phyloP scores from a whole-genome alignment of 2,329 filamentous ascomycete species.

The Fusarium haematococcum region DNA sequence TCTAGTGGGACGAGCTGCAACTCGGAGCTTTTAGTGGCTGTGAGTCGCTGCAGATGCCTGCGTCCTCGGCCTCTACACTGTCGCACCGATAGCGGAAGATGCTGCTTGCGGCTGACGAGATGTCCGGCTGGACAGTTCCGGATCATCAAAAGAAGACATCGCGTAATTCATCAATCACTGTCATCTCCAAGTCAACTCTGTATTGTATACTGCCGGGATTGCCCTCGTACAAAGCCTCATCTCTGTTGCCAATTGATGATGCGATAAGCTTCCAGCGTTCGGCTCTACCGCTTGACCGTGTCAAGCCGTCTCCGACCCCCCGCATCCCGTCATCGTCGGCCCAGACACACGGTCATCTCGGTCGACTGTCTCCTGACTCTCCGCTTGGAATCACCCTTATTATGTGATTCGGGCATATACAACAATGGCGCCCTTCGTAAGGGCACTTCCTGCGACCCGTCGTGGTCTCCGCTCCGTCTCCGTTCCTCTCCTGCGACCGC shows the following conservation, averaged over 20 bases:
- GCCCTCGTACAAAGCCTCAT: neutral
- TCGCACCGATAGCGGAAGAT: conserved; percentile 34
- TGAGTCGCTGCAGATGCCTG: neutral
- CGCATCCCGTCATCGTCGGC: conserved; percentile 43
- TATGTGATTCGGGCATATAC: conserved; percentile 38
- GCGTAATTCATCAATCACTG: conserved; percentile 9
- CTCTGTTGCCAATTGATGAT: conserved; percentile 6
- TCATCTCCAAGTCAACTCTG: neutral
- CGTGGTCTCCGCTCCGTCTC: conserved; percentile 25
- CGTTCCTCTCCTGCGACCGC: conserved; percentile 10
- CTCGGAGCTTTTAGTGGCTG: conserved; percentile 21
- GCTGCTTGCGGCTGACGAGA: conserved; percentile 12
- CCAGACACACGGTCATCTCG: conserved; percentile 31
- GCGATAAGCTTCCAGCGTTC: conserved; percentile 25
- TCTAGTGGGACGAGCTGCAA: conserved; percentile 20
- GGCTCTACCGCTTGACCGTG: conserved; percentile 24
- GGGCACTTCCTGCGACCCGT: conserved; percentile 36
- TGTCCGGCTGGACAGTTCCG: neutral
- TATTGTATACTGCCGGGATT: neutral
- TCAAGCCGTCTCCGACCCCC: conserved; percentile 36
- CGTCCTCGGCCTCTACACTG: neutral
- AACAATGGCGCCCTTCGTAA: conserved; percentile 42
- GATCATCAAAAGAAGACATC: neutral
- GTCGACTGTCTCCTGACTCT: conserved; percentile 35
- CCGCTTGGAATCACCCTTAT: conserved; percentile 20